Evolutionary conservation across 805 yeast genomes (phyloP), one percentile per base, ranked within the genome.

Genomic region (Hanseniaspora lindneri): DNA sequence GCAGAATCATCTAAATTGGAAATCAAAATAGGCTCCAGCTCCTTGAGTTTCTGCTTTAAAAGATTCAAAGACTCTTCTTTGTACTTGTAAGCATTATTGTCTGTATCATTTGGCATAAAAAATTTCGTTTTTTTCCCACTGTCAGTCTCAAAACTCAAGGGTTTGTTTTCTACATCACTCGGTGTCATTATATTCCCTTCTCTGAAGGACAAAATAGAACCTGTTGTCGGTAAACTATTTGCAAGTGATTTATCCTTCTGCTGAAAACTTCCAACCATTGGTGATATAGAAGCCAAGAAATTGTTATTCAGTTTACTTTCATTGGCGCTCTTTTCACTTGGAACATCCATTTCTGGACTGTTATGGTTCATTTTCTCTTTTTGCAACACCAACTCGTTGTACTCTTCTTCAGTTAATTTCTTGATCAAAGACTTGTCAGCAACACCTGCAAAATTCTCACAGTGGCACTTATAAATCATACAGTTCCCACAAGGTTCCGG

Each of bases 401-500:
- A 46, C 32, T 46, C 39, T 1, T 46, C 43, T 13, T 14, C 14
- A 7, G 33, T 2, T 9, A 46, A 20, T 14, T 16, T 20, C 23
- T 23, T 29, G 13, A 46, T 46, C 25, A 46, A 24, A 8, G 37
- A 17, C 19, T 41, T 46, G 23, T 46, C 49, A 24, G 13, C 19
- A 5, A 34, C 17, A 2, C 49, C 49, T 3, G 25, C 35, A 32
- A 23, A 46, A 6, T 25, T 27, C 9, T 27, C 49, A 25, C 49
- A 46, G 14, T 25, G 34, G 13, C 43, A 34, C 25, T 39, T 46
- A 25, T 46, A 46, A 25, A 46, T 46, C 43, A 46, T 32, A 27
- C 49, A 46, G 10, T 46, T 46, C 4, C 43, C 49, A 16, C 49
- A 46, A 0, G 49, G 49, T n/a, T 46, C 41, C 10, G 29, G 24